Evolutionary conservation across 2,329 filamentous ascomycete genomes (phyloP).

Genomic region (Fusarium veterinarium): DNA sequence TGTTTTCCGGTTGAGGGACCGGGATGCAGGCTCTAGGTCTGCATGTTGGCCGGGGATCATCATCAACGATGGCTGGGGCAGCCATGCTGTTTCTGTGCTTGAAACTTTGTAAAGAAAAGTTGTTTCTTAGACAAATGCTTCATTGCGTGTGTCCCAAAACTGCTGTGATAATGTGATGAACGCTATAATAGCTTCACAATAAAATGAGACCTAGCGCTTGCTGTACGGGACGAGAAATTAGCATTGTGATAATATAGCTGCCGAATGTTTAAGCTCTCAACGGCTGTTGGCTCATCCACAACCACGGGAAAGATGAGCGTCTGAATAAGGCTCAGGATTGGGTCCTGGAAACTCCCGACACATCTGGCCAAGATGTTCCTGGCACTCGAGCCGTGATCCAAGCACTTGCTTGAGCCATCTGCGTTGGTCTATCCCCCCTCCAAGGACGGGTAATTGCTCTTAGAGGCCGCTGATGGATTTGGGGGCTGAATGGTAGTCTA

Average conservation of each 20-base stretch:
- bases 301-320: constrained; percentile 40
- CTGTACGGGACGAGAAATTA: constrained; percentile 24
- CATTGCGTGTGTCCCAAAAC: not conserved
- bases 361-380: constrained; percentile 38
- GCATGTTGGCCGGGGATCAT: constrained; percentile 14
- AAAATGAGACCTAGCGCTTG: constrained; percentile 7
- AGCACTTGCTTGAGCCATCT: constrained; percentile 3
- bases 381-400: constrained; percentile 26
- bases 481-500: constrained; percentile 14
- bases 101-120: not conserved
- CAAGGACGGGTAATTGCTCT: constrained; percentile 22
- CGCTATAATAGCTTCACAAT: not conserved
- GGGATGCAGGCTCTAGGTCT: constrained; percentile 10
- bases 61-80: constrained; percentile 16
- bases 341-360: constrained; percentile 24
- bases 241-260: constrained; percentile 34
- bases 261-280: constrained; percentile 22
- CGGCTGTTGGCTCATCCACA: constrained; percentile 39
- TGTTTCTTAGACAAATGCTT: not conserved
- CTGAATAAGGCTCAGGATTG: constrained; percentile 39
- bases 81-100: constrained; percentile 19
- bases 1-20: constrained; percentile 13
- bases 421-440: constrained; percentile 3
- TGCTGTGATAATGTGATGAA: not conserved
- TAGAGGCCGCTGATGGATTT: constrained; percentile 28